A percentile compares a stretch with the other conserved stretches of the same genome.
Evolutionary conservation across 257 asterid genomes (phyloP).

Genomic region (Solanum paucissectum): DNA sequence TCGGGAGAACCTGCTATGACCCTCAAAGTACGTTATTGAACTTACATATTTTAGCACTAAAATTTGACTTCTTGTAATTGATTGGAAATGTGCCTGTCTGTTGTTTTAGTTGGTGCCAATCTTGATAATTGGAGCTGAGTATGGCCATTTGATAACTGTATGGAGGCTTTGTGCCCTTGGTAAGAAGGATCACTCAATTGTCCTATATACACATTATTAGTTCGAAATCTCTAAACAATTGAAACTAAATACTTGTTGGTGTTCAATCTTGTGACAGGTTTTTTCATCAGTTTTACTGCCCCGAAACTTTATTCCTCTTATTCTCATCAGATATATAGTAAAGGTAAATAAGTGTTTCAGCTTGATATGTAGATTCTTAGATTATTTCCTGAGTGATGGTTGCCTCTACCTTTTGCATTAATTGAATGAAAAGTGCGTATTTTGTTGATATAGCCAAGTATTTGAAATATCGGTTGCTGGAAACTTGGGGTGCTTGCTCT

Average conservation of each 20-base stretch:
- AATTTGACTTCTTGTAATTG: neutral
- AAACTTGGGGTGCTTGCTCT: constrained; percentile 70
- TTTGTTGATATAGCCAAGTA: constrained; percentile 27
- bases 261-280: constrained; percentile 35
- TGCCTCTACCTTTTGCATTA: neutral
- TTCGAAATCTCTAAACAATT: neutral
- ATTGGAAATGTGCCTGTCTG: neutral
- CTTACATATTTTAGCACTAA: neutral
- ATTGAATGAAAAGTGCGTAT: neutral
- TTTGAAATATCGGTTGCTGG: constrained; percentile 30
- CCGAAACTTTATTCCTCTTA: constrained; percentile 53
- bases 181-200: constrained; percentile 18
- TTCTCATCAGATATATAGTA: constrained; percentile 39
- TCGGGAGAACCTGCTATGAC: constrained; percentile 95
- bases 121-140: constrained; percentile 76
- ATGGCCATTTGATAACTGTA: constrained; percentile 66
- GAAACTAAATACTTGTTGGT: neutral
- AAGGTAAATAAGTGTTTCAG: constrained; percentile 29
- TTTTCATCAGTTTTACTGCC: constrained; percentile 63
- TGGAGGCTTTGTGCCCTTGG: constrained; percentile 83
- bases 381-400: neutral
- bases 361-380: neutral
- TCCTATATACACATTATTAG: neutral
- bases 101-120: constrained; percentile 55
- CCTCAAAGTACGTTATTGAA: constrained; percentile 40